Evolutionary conservation across 2,329 filamentous ascomycete genomes (phyloP).

Genomic region (Aspergillus amoenus): DNA sequence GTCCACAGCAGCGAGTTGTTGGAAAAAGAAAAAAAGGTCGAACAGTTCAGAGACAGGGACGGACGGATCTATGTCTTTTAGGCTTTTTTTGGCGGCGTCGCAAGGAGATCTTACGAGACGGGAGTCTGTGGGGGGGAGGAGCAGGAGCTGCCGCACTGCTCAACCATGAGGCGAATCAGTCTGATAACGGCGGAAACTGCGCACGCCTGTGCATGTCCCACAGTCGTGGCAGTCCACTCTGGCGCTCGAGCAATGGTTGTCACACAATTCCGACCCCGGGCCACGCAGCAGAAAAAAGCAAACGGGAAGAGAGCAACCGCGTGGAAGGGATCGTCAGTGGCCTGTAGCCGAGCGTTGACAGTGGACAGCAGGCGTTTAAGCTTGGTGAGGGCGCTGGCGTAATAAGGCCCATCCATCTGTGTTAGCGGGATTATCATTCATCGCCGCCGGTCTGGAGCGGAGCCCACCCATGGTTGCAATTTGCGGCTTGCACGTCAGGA

Average conservation of each 20-base stretch:
- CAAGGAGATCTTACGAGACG: conserved; percentile 11
- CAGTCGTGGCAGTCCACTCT: too few species aligned
- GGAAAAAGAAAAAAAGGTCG: neutral
- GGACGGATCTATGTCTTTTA: conserved; percentile 13
- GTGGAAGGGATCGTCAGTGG: conserved; percentile 3
- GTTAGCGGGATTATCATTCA: conserved; percentile 16
- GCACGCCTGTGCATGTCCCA: neutral
- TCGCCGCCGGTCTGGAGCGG: conserved; percentile 25
- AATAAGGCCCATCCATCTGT: conserved; percentile 13
- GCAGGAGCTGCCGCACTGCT: neutral
- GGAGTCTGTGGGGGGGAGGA: conserved; percentile 14
- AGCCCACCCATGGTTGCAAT: neutral
- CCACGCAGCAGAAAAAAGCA: conserved; percentile 2
- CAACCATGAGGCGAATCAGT: neutral
- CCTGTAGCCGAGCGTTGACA: neutral
- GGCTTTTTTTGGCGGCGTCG: conserved; percentile 3
- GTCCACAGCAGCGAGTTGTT: neutral
- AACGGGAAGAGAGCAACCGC: neutral
- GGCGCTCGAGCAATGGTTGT: neutral
- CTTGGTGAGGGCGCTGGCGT: conserved; percentile 18
- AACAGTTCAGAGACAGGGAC: neutral
- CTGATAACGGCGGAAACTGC: neutral
- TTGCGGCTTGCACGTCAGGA: neutral
- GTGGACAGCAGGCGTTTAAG: conserved; percentile 13
- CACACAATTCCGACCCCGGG: conserved; percentile 3